Conservation (phyloP, 2,329 filamentous ascomycete genomes). For the Aspergillus pseudonomiae region DNA sequence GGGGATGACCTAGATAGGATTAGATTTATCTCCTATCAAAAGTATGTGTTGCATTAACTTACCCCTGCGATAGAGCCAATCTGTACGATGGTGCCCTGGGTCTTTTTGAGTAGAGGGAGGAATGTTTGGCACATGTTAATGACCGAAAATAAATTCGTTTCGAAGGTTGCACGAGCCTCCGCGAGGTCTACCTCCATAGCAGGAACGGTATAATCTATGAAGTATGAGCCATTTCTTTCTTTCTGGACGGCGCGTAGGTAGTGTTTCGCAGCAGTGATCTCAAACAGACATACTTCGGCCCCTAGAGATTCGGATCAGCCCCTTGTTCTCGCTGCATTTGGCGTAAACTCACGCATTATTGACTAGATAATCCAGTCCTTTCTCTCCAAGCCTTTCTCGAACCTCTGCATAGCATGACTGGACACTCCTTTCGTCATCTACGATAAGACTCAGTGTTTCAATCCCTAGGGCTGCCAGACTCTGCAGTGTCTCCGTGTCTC, state of each 20-base stretch:
- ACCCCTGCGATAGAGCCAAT: slow-evolving; percentile 49
- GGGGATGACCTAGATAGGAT: slow-evolving; percentile 39
- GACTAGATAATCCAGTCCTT: slow-evolving; percentile 58
- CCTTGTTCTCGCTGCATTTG: background rate
- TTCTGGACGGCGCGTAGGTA: background rate
- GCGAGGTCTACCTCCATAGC: slow-evolving; percentile 57
- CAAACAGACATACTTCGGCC: slow-evolving; percentile 33
- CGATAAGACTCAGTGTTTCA: slow-evolving; percentile 58
- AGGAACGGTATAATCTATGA: slow-evolving; percentile 57
- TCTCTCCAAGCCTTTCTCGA: slow-evolving; percentile 48
- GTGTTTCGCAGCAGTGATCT: background rate
- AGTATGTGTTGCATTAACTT: background rate
- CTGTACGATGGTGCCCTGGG: slow-evolving; percentile 50
- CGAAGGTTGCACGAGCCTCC: slow-evolving; percentile 52
- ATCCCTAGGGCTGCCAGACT: slow-evolving; percentile 55
- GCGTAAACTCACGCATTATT: slow-evolving; percentile 55
- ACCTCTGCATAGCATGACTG: slow-evolving; percentile 51
- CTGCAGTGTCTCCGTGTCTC: slow-evolving; percentile 52
- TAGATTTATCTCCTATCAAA: background rate
- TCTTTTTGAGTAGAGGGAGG: slow-evolving; percentile 54
- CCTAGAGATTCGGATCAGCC: slow-evolving; percentile 20
- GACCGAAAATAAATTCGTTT: slow-evolving; percentile 60
- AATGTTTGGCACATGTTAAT: slow-evolving; percentile 62
- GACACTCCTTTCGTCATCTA: slow-evolving; percentile 55
- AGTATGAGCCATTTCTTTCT: slow-evolving; percentile 11